Conservation (phyloP, 768 basidiomycete species). For the Naganishia antarctica region DNA sequence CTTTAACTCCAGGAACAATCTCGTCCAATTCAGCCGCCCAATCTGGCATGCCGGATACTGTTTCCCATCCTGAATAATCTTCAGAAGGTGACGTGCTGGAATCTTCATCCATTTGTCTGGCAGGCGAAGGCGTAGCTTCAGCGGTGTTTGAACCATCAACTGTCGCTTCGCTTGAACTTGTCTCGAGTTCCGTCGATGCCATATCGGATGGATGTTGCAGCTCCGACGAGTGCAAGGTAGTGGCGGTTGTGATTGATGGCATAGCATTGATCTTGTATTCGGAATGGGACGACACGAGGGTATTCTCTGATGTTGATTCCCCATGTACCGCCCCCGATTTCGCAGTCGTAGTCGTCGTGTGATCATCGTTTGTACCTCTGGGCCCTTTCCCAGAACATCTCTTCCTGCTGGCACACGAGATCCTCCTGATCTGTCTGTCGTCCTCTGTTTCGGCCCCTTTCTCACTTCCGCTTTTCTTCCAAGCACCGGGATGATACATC, state of each 20-base stretch:
- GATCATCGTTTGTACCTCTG: not conserved
- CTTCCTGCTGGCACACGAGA: not conserved
- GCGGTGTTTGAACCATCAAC: not conserved
- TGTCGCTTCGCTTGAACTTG: not conserved
- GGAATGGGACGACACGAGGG: not conserved
- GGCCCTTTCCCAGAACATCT: constrained; percentile 10
- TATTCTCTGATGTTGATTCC: not conserved
- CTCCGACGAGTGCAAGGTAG: not conserved
- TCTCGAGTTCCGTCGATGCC: not conserved
- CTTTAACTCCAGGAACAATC: constrained; percentile 21
- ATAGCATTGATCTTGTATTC: not conserved
- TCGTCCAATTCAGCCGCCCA: constrained; percentile 22
- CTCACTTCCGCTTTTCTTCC: constrained; percentile 1
- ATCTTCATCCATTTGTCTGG: not conserved
- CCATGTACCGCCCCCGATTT: not conserved
- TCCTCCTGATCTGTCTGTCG: constrained; percentile 3
- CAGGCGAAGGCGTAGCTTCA: not conserved
- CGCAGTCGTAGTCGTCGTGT: not conserved
- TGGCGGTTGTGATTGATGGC: not conserved
- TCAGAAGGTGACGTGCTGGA: not conserved
- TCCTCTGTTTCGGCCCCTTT: constrained; percentile 7
- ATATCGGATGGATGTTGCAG: not conserved
- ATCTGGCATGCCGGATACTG: constrained; percentile 28
- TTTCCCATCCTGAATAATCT: not conserved
- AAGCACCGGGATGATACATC: not conserved